Percentiles rank a stretch among this genome's conserved stretches.
Evolutionary conservation across 208 protist genomes (phyloP).

Genomic region (Leishmania tarentolae): DNA sequence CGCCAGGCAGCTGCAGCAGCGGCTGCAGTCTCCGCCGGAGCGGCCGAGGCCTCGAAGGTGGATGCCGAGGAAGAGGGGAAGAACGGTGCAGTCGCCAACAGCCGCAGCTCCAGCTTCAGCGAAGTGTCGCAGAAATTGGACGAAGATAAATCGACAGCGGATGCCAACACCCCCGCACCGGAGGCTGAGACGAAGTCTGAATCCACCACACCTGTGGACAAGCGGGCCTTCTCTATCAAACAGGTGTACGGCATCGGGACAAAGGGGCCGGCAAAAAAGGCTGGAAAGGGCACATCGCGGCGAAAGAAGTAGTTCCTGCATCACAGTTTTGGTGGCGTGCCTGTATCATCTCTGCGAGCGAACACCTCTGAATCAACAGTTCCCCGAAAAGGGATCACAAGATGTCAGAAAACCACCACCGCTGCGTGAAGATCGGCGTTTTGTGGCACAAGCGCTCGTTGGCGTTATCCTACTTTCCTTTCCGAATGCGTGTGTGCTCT

Average conservation of each 20-base stretch:
- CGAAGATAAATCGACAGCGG: neutral
- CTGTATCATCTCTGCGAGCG: neutral
- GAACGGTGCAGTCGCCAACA: neutral
- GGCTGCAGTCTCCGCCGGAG: neutral
- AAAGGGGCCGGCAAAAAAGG: slow-evolving; percentile 14
- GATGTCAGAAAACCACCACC: neutral
- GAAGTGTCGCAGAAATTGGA: neutral
- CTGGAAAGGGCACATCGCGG: neutral
- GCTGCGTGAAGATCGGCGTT: no score
- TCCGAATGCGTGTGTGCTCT: neutral
- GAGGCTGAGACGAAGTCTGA: neutral
- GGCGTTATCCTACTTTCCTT: neutral
- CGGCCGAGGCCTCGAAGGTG: neutral
- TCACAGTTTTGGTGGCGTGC: neutral
- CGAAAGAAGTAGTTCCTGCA: neutral
- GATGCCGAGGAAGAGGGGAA: neutral
- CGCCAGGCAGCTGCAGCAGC: slow-evolving; percentile 25
- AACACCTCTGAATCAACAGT: neutral
- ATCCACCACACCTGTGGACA: slow-evolving; percentile 12
- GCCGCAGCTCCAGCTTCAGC: slow-evolving; percentile 10
- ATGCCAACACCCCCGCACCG: neutral
- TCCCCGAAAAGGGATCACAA: neutral
- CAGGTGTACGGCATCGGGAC: slow-evolving; percentile 30
- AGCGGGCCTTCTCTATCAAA: slow-evolving; percentile 27
- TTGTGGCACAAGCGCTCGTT: neutral